Percentiles rank a stretch among this genome's conserved stretches.
phyloP scores from a whole-genome alignment of 1,284 basidiomycete genomes.

The Ceratobasidium sp. region DNA sequence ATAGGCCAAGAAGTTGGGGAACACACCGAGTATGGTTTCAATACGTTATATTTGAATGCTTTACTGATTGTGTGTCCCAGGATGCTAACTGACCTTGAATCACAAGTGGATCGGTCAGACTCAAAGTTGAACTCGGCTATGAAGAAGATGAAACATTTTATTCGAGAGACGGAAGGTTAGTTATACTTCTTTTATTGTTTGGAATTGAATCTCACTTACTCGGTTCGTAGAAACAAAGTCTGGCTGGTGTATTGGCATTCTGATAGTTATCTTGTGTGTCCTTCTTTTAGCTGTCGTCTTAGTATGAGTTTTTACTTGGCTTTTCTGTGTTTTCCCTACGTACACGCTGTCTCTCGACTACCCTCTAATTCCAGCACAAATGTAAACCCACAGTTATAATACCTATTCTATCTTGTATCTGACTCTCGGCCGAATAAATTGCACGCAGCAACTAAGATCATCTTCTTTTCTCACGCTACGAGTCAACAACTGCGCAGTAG shows the following conservation, averaged over 20 bases:
- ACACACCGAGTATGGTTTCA: conserved; percentile 78
- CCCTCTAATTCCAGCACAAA: too few relatives aligned
- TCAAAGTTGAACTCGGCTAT: conserved; percentile 75
- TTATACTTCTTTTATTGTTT: conserved; percentile 1
- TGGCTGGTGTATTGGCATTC: conserved; percentile 71
- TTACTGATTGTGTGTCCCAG: conserved; percentile 56
- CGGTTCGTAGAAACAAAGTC: conserved; percentile 71
- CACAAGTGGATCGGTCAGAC: conserved; percentile 77
- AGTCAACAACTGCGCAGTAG: conserved; percentile 17
- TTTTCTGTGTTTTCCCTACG: background rate
- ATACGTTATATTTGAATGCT: background rate
- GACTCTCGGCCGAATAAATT: too few relatives aligned
- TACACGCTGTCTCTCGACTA: too few relatives aligned
- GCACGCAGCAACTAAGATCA: too few relatives aligned
- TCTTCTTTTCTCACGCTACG: background rate
- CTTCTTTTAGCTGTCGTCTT: conserved; percentile 65
- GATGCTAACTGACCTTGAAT: conserved; percentile 84
- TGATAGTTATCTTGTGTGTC: conserved; percentile 62
- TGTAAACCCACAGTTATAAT: too few relatives aligned
- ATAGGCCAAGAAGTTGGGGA: conserved; percentile 90
- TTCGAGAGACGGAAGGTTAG: conserved; percentile 83
- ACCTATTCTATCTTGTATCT: too few relatives aligned
- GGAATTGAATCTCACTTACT: background rate
- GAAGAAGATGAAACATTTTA: conserved; percentile 78
- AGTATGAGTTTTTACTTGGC: conserved; percentile 52